Percentiles rank a stretch among this genome's conserved stretches.
Evolutionary conservation across 495 filamentous ascomycete genomes (phyloP).

Genomic region (Lindgomyces ingoldianus): DNA sequence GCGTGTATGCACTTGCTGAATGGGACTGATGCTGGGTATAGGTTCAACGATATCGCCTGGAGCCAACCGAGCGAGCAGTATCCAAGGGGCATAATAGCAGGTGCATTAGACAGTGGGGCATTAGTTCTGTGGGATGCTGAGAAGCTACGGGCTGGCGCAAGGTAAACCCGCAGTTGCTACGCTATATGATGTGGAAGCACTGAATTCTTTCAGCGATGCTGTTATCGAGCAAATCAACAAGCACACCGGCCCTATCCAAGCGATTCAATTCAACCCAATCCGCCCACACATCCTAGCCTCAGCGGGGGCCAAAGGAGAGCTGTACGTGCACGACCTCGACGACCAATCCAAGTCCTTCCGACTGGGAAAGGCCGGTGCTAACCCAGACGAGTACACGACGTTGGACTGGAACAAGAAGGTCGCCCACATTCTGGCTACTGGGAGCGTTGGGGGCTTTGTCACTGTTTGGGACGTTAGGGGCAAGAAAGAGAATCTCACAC

Average conservation of each 20-base stretch:
- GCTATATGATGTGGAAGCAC: constrained; percentile 4
- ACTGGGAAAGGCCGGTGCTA: constrained; percentile 81
- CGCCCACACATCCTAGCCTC: constrained; percentile 89
- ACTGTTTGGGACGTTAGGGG: constrained; percentile 98
- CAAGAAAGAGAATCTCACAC: constrained; percentile 91
- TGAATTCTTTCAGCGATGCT: constrained; percentile 59
- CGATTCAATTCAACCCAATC: constrained; percentile 96
- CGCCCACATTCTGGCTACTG: constrained; percentile 91
- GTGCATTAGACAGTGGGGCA: constrained; percentile 94
- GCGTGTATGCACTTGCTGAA: neutral
- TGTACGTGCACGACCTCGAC: constrained; percentile 92
- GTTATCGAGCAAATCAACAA: constrained; percentile 86
- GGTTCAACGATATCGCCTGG: constrained; percentile 98
- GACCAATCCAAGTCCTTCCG: constrained; percentile 80
- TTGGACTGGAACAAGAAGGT: constrained; percentile 99
- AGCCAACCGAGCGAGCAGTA: constrained; percentile 73
- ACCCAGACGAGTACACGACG: constrained; percentile 90
- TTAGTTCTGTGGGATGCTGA: constrained; percentile 93
- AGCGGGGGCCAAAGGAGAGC: constrained; percentile 90
- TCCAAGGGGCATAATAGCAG: constrained; percentile 84
- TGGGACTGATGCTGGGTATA: constrained; percentile 40
- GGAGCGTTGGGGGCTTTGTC: constrained; percentile 90
- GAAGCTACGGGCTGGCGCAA: constrained; percentile 69
- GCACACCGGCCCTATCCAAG: constrained; percentile 89
- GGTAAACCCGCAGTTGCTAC: constrained; percentile 42